These are phyloP conservation scores for Termitomyces sp. DNA, from an alignment of 768 basidiomycete genomes.

Conservation along the genomic window DNA sequence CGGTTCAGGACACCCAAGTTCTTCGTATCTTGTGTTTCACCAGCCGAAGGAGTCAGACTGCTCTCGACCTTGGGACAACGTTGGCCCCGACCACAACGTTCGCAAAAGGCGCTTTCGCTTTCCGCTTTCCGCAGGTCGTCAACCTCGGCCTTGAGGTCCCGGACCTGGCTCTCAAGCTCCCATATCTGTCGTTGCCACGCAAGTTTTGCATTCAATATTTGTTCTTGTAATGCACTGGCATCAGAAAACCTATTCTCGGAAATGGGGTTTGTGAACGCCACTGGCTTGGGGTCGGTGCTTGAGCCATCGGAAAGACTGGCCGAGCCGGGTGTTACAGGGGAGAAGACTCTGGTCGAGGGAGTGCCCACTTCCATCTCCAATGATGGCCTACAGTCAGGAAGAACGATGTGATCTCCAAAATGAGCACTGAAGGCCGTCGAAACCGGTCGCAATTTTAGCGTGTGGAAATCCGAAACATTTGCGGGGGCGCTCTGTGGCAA, in stretches of 20 bases:
- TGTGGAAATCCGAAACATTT: conserved; percentile 55
- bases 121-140: conserved; percentile 44
- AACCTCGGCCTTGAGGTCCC: conserved; percentile 66
- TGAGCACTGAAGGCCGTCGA: conserved; percentile 74
- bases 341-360: conserved; percentile 39
- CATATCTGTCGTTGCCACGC: conserved; percentile 71
- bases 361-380: conserved; percentile 43
- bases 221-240: conserved; percentile 56
- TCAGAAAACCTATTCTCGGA: conserved; percentile 40
- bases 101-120: conserved; percentile 44
- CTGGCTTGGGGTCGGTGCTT: conserved; percentile 27
- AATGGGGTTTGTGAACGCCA: conserved; percentile 14
- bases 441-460: conserved; percentile 68
- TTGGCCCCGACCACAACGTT: conserved; percentile 55
- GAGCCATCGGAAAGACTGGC: conserved; percentile 9
- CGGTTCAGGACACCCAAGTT: conserved; percentile 50
- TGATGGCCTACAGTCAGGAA: conserved; percentile 28
- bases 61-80: conserved; percentile 5
- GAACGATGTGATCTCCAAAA: conserved; percentile 49
- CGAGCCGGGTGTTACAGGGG: conserved; percentile 32
- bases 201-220: conserved; percentile 51
- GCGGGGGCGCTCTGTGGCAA: conserved; percentile 64
- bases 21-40: conserved; percentile 18
- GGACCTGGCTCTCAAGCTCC: conserved; percentile 74
- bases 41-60: not conserved